Evolutionary conservation across 2,329 filamentous ascomycete genomes (phyloP).

Genomic region (Xylaria polymorpha): DNA sequence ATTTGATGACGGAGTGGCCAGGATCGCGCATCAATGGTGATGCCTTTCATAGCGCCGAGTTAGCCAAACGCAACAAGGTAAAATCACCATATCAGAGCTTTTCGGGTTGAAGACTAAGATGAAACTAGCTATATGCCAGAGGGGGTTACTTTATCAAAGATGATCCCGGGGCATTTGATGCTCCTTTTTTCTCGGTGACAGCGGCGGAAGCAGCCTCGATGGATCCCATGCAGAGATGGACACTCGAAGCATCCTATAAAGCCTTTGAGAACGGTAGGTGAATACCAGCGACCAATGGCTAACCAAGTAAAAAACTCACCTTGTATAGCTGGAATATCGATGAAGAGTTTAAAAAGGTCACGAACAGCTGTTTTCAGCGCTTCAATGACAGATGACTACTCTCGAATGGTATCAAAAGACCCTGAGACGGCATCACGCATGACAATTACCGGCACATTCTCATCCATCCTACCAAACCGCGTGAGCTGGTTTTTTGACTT

Average conservation of each 20-base stretch:
- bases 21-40: slow-evolving; percentile 47
- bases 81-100: neutral
- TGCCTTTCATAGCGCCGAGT: slow-evolving; percentile 41
- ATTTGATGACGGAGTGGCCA: slow-evolving; percentile 51
- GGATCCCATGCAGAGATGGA: slow-evolving; percentile 54
- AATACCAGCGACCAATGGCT: neutral
- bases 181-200: slow-evolving; percentile 55
- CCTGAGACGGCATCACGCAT: slow-evolving; percentile 51
- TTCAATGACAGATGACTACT: slow-evolving; percentile 54
- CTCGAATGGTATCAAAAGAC: slow-evolving; percentile 49
- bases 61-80: slow-evolving; percentile 33
- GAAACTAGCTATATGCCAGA: slow-evolving; percentile 38
- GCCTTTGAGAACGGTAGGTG: slow-evolving; percentile 53
- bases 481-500: slow-evolving; percentile 57
- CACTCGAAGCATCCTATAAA: slow-evolving; percentile 51
- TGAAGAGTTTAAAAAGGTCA: slow-evolving; percentile 47
- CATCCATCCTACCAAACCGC: slow-evolving; percentile 54
- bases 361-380: slow-evolving; percentile 54
- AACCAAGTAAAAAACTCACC: slow-evolving; percentile 13
- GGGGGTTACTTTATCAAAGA: slow-evolving; percentile 52
- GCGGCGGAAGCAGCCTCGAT: slow-evolving; percentile 52
- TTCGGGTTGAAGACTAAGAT: slow-evolving; percentile 27
- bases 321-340: slow-evolving; percentile 50
- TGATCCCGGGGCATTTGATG: slow-evolving; percentile 53
- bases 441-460: slow-evolving; percentile 49